phyloP scores from a whole-genome alignment of 441 rosid genomes.

The Pelargonium myrrhifolium region DNA sequence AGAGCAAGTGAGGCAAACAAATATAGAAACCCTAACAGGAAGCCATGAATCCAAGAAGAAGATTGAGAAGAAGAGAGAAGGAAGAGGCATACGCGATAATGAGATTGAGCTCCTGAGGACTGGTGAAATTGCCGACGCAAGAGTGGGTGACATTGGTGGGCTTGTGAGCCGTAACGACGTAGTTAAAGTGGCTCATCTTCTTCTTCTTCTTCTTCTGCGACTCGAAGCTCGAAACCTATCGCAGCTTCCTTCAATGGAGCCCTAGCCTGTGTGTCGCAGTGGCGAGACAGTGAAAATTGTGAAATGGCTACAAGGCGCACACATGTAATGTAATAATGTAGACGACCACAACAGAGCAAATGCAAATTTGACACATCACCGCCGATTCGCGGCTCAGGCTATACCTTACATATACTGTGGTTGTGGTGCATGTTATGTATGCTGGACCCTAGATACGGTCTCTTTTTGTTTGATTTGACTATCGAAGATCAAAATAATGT shows the following conservation, averaged over 20 bases:
- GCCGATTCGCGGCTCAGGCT: neutral
- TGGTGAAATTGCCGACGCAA: conserved; percentile 96
- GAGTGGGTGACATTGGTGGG: conserved; percentile 96
- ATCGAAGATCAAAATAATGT: too few relatives aligned
- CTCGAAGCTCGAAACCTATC: neutral
- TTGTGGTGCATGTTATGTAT: too few relatives aligned
- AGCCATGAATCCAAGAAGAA: neutral
- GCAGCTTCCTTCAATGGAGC: conserved; percentile 6
- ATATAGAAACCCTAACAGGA: conserved; percentile 18
- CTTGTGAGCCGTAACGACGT: conserved; percentile 97
- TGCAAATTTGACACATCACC: neutral
- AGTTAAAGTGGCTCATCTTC: conserved; percentile 84
- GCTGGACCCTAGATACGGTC: neutral
- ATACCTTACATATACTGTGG: neutral
- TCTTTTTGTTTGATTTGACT: too few relatives aligned
- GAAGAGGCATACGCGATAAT: conserved; percentile 55
- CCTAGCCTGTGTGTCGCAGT: conserved; percentile 2
- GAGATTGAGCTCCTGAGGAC: conserved; percentile 90
- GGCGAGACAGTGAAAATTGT: neutral
- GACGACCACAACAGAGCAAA: neutral
- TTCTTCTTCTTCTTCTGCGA: neutral
- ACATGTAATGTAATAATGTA: neutral
- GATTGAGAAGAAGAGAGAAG: neutral
- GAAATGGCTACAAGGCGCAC: neutral
- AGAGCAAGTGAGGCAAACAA: neutral